A percentile compares a stretch with the other conserved stretches of the same genome.
Conservation (phyloP, 1,139 yeast species). For the Kurtzmaniella quercitrusa region DNA sequence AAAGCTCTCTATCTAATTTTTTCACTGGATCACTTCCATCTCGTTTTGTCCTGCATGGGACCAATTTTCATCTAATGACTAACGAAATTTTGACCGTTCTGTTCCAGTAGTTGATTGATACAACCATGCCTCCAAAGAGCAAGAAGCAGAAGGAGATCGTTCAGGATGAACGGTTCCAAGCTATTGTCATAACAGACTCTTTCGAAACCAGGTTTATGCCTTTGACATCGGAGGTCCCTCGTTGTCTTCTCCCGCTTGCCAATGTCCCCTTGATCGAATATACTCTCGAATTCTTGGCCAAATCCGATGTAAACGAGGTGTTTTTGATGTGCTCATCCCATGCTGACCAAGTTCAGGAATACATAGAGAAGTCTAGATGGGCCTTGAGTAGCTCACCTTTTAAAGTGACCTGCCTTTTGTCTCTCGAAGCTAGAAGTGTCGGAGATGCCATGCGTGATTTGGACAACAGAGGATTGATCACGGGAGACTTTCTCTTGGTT, state of each 20-base stretch:
- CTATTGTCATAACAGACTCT: constrained; percentile 90
- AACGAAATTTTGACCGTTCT: neutral
- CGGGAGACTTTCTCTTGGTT: constrained; percentile 83
- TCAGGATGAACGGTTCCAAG: constrained; percentile 79
- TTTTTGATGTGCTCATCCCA: constrained; percentile 86
- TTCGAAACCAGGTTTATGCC: constrained; percentile 93
- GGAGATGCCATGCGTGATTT: constrained; percentile 97
- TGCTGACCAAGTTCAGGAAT: constrained; percentile 80
- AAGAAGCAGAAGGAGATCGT: constrained; percentile 53
- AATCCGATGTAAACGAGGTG: constrained; percentile 86
- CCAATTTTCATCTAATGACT: neutral
- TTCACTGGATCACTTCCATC: neutral
- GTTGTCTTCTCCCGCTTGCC: constrained; percentile 88
- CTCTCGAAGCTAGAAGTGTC: constrained; percentile 86
- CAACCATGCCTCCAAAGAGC: constrained; percentile 41
- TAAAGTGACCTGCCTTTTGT: constrained; percentile 67
- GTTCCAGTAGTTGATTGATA: neutral
- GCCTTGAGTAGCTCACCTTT: constrained; percentile 69
- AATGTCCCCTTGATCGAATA: constrained; percentile 92
- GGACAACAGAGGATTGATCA: constrained; percentile 83
- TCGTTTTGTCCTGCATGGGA: neutral
- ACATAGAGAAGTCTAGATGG: constrained; percentile 86
- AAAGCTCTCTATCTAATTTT: no score
- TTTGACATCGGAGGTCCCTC: constrained; percentile 73
- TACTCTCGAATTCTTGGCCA: constrained; percentile 89